These are phyloP conservation scores for Starmera dryadoides DNA, from an alignment of 805 yeast species.

Conservation along the genomic window DNA sequence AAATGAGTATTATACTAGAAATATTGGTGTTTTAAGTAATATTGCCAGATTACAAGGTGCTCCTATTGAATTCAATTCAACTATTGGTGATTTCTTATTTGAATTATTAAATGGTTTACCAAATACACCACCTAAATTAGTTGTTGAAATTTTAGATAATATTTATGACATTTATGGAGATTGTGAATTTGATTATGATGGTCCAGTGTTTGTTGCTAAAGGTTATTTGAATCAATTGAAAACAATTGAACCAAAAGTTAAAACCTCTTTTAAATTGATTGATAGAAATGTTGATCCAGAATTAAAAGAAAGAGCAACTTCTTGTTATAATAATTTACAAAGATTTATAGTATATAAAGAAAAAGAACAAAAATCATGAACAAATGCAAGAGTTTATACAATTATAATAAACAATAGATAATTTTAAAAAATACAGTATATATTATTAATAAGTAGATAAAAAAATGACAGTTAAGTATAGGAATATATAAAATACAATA, in stretches of 20 bases:
- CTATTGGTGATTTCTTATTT: slow-evolving; percentile 38
- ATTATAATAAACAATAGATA: background rate
- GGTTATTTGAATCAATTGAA: slow-evolving; percentile 37
- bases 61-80: slow-evolving; percentile 35
- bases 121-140: slow-evolving; percentile 29
- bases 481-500: background rate
- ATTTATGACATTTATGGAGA: slow-evolving; percentile 81
- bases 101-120: slow-evolving; percentile 21
- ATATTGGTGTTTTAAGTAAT: slow-evolving; percentile 46
- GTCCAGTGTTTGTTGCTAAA: slow-evolving; percentile 53
- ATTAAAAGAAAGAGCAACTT: slow-evolving; percentile 59
- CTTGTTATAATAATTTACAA: slow-evolving; percentile 55
- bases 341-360: slow-evolving; percentile 75
- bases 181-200: slow-evolving; percentile 56
- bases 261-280: slow-evolving; percentile 48
- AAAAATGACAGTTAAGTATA: background rate
- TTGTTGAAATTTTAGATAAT: slow-evolving; percentile 55
- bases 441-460: no score
- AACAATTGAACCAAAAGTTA: slow-evolving; percentile 38
- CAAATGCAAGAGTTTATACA: background rate
- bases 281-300: slow-evolving; percentile 56
- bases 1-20: slow-evolving; percentile 33
- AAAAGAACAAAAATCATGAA: slow-evolving; percentile 27
- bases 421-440: background rate
- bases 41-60: slow-evolving; percentile 37